Evolutionary conservation across 2,329 filamentous ascomycete genomes (phyloP).

Genomic region (Hypoxylon rubiginosum): DNA sequence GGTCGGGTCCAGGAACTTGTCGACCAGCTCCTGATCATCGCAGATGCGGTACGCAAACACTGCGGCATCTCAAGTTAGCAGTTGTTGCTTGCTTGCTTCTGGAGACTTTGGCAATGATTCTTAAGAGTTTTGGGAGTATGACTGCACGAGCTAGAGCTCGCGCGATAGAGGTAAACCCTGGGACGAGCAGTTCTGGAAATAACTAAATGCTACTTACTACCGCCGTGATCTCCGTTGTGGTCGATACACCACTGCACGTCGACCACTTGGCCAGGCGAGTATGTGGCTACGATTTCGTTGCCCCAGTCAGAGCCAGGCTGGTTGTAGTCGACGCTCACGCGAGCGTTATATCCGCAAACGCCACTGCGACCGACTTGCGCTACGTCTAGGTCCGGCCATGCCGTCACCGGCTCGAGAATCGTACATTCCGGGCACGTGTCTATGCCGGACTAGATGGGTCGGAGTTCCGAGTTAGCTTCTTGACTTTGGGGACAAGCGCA

Average conservation of each 20-base stretch:
- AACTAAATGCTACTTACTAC: no score
- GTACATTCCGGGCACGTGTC: constrained; percentile 68
- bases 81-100: not conserved
- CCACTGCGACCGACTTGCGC: constrained; percentile 63
- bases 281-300: constrained; percentile 57
- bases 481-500: constrained; percentile 1
- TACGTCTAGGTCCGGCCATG: constrained; percentile 63
- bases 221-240: constrained; percentile 68
- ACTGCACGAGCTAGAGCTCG: no score
- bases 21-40: constrained; percentile 63
- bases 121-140: not conserved
- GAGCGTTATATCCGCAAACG: constrained; percentile 67
- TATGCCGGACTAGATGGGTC: constrained; percentile 55
- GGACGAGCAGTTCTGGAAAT: no score
- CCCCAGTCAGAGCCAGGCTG: constrained; percentile 61
- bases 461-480: constrained; percentile 20
- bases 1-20: constrained; percentile 62
- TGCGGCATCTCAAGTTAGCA: not conserved
- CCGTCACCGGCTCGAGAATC: constrained; percentile 65
- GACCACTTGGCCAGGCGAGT: constrained; percentile 60
- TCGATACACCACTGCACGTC: constrained; percentile 69
- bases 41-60: constrained; percentile 68
- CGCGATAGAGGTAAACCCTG: no score
- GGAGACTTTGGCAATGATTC: not conserved
- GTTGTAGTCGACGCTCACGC: constrained; percentile 67